Percentiles rank a stretch among this genome's conserved stretches.
Evolutionary conservation across 2,329 filamentous ascomycete species (phyloP).

Genomic region (Coniella lustricola): DNA sequence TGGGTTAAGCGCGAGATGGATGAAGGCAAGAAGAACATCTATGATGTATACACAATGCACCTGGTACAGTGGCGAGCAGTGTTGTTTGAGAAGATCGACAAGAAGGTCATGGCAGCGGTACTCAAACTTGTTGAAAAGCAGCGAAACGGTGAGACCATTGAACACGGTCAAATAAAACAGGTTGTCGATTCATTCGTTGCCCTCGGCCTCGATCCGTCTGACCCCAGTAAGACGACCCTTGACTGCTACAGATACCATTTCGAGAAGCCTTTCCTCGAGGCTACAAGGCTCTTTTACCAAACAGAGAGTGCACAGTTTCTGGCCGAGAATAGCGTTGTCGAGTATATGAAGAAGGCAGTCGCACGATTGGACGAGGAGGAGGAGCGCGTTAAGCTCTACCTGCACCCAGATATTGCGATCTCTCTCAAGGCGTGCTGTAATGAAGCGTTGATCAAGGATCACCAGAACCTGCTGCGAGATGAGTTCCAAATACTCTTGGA

Average conservation of each 20-base stretch:
- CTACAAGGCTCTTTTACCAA: slow-evolving; percentile 80
- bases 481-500: slow-evolving; percentile 94
- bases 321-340: slow-evolving; percentile 92
- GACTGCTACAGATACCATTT: slow-evolving; percentile 93
- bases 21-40: slow-evolving; percentile 96
- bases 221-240: slow-evolving; percentile 87
- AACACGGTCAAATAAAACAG: slow-evolving; percentile 92
- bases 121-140: slow-evolving; percentile 95
- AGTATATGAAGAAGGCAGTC: slow-evolving; percentile 99
- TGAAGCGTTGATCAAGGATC: slow-evolving; percentile 80
- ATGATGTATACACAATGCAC: slow-evolving; percentile 95
- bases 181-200: slow-evolving; percentile 97
- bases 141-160: slow-evolving; percentile 93
- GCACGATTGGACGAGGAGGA: slow-evolving; percentile 84
- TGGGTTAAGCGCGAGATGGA: slow-evolving; percentile 99
- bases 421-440: slow-evolving; percentile 84
- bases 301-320: slow-evolving; percentile 91
- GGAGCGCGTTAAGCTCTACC: slow-evolving; percentile 83
- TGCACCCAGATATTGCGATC: slow-evolving; percentile 82
- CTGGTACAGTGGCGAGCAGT: slow-evolving; percentile 92
- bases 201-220: slow-evolving; percentile 85
- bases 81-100: slow-evolving; percentile 76
- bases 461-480: slow-evolving; percentile 78
- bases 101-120: slow-evolving; percentile 91
- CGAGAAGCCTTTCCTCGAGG: slow-evolving; percentile 81